Percentiles rank a stretch among this genome's conserved stretches.
Evolutionary conservation across 2,329 filamentous ascomycete species (phyloP).

Genomic region (Cytospora mali): DNA sequence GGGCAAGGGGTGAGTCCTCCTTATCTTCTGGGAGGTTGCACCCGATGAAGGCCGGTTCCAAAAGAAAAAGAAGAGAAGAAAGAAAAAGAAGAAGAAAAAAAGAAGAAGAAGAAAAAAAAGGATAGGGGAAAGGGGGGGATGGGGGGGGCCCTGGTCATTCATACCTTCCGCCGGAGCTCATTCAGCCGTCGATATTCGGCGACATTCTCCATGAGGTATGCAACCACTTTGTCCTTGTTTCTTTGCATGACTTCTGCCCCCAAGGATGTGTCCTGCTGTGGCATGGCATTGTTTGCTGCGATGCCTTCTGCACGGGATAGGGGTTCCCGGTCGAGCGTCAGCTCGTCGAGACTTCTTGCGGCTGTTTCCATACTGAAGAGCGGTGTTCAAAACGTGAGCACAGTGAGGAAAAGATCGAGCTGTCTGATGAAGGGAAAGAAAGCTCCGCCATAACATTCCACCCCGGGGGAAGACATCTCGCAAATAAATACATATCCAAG

Average conservation of each 20-base stretch:
- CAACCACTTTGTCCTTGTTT: background rate
- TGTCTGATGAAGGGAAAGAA: background rate
- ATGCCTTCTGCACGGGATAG: background rate
- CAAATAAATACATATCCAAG: background rate
- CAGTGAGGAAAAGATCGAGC: background rate
- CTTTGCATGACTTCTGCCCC: background rate
- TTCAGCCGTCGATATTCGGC: background rate
- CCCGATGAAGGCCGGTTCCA: no score
- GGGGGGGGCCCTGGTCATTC: background rate
- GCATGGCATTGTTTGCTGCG: background rate
- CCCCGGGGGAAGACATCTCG: background rate
- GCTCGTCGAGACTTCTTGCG: background rate
- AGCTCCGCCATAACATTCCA: no score
- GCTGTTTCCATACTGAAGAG: background rate
- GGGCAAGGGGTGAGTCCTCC: no score
- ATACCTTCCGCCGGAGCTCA: background rate
- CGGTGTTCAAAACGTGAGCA: background rate
- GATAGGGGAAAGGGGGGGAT: no score
- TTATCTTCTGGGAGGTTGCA: no score
- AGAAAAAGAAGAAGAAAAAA: no score
- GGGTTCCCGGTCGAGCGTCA: background rate
- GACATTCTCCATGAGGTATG: background rate
- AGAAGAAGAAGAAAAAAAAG: no score
- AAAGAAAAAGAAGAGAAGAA: no score
- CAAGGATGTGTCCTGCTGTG: background rate